A percentile compares a stretch with the other conserved stretches of the same genome.
Evolutionary conservation across 306 rosid genomes (phyloP).

Genomic region (Rosa chinensis): DNA sequence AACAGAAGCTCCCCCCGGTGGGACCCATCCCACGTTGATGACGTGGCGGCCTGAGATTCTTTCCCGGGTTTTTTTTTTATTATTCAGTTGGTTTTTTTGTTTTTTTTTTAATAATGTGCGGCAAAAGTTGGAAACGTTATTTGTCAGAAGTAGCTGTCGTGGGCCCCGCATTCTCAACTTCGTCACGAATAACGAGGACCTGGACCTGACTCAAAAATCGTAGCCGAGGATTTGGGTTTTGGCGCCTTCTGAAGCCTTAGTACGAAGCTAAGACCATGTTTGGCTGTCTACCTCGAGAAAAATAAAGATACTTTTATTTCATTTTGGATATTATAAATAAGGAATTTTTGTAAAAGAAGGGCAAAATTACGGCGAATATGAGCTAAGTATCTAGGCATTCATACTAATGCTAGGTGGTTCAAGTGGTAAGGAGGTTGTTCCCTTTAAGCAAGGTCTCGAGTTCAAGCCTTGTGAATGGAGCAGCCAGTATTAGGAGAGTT

Average conservation of each 20-base stretch:
- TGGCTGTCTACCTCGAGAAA: not conserved
- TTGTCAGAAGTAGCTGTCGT: constrained; percentile 36
- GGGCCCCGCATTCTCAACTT: constrained; percentile 19
- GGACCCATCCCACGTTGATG: constrained; percentile 4
- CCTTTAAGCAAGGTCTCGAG: too few relatives aligned
- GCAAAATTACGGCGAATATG: too few relatives aligned
- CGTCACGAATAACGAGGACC: constrained; percentile 1
- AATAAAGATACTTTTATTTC: too few relatives aligned
- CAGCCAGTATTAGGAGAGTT: too few relatives aligned
- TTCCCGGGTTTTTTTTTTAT: not conserved
- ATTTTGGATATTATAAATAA: too few relatives aligned
- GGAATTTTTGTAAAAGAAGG: too few relatives aligned
- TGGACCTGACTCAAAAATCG: not conserved
- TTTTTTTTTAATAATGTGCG: too few relatives aligned
- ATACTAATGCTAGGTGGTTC: too few relatives aligned
- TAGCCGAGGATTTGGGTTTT: constrained; percentile 26
- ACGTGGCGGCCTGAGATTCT: constrained; percentile 12
- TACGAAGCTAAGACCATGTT: not conserved
- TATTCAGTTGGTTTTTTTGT: not conserved
- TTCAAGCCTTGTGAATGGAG: too few relatives aligned
- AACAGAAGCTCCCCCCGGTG: not conserved
- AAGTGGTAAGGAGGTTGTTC: too few relatives aligned
- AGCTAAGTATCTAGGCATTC: too few relatives aligned
- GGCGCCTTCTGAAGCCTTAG: not conserved
- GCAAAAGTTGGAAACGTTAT: constrained; percentile 18